phyloP scores from a whole-genome alignment of 2,329 filamentous ascomycete genomes.

The Tolypocladium paradoxum region DNA sequence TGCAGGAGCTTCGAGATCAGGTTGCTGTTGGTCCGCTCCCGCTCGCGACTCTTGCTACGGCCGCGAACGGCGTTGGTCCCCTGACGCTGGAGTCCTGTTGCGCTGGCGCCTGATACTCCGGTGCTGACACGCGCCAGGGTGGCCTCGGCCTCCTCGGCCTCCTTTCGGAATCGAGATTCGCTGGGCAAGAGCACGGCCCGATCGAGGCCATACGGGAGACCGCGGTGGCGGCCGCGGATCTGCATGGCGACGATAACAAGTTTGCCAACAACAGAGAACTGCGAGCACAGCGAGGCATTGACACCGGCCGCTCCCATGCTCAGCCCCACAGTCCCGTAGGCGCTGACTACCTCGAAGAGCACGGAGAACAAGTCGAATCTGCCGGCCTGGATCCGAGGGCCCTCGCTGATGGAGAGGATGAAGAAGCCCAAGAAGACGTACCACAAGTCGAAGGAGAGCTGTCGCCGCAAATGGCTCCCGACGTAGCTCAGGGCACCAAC shows the following conservation, averaged over 20 bases:
- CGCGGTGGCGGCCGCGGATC: conserved; percentile 58
- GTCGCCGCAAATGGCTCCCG: conserved; percentile 79
- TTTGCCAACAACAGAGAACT: conserved; percentile 68
- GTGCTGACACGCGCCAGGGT: conserved; percentile 26
- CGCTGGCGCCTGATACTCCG: conserved; percentile 18
- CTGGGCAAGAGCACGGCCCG: conserved; percentile 49
- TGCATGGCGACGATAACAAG: conserved; percentile 60
- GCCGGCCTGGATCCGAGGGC: conserved; percentile 49
- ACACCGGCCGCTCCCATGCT: conserved; percentile 68
- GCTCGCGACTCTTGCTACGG: conserved; percentile 27
- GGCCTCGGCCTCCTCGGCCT: conserved; percentile 36
- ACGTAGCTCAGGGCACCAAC: conserved; percentile 68
- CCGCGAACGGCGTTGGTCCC: conserved; percentile 18
- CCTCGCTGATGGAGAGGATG: conserved; percentile 83
- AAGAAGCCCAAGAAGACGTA: conserved; percentile 92
- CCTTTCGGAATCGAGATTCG: conserved; percentile 42
- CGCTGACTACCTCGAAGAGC: conserved; percentile 80
- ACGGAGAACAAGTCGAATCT: conserved; percentile 59
- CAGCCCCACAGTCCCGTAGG: conserved; percentile 89
- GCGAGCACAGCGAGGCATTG: conserved; percentile 71
- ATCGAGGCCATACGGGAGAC: conserved; percentile 55
- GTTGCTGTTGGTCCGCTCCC: conserved; percentile 26
- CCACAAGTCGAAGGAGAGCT: conserved; percentile 96
- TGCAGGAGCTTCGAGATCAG: conserved; percentile 36
- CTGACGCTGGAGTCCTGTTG: conserved; percentile 18